These are phyloP conservation scores for Trypanosoma lewisi DNA, from an alignment of 208 protist genomes.

Conservation along the genomic window DNA sequence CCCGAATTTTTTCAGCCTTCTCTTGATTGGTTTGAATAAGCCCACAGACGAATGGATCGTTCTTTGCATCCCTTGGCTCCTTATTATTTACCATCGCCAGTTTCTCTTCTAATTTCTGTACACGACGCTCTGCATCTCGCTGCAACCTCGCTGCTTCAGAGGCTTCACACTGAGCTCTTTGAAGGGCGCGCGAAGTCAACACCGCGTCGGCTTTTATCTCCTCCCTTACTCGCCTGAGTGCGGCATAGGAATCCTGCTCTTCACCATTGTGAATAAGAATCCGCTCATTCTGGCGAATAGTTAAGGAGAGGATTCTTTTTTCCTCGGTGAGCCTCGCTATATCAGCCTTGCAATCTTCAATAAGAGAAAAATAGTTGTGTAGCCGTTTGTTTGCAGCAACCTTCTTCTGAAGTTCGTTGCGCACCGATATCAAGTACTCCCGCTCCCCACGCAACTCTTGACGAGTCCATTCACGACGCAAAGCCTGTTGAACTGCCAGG, in stretches of 20 bases:
- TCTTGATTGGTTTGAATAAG: constrained; percentile 35
- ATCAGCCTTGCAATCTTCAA: constrained; percentile 50
- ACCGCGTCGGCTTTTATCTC: constrained; percentile 62
- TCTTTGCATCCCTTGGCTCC: constrained; percentile 19
- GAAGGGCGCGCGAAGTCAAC: constrained; percentile 54
- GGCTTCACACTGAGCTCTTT: constrained; percentile 55
- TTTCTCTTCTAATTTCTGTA: constrained; percentile 35
- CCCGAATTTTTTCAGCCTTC: constrained; percentile 33
- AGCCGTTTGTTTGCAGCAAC: constrained; percentile 41
- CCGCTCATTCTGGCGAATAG: constrained; percentile 78
- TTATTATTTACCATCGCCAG: constrained; percentile 23
- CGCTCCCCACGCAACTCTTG: constrained; percentile 53
- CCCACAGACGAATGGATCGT: constrained; percentile 18
- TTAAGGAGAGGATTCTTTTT: constrained; percentile 51
- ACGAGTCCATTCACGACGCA: constrained; percentile 35
- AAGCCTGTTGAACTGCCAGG: constrained; percentile 26
- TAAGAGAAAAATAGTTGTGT: constrained; percentile 40
- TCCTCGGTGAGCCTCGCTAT: constrained; percentile 51
- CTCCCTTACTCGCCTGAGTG: constrained; percentile 47
- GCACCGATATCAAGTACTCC: constrained; percentile 35
- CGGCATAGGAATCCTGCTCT: constrained; percentile 31
- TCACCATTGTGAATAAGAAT: constrained; percentile 46
- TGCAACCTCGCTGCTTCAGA: constrained; percentile 46
- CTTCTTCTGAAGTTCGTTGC: constrained; percentile 40
- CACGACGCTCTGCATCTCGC: constrained; percentile 36